Percentiles rank a stretch among this genome's conserved stretches.
phyloP scores from a whole-genome alignment of 768 basidiomycete genomes.

The Tulasnella sp. region DNA sequence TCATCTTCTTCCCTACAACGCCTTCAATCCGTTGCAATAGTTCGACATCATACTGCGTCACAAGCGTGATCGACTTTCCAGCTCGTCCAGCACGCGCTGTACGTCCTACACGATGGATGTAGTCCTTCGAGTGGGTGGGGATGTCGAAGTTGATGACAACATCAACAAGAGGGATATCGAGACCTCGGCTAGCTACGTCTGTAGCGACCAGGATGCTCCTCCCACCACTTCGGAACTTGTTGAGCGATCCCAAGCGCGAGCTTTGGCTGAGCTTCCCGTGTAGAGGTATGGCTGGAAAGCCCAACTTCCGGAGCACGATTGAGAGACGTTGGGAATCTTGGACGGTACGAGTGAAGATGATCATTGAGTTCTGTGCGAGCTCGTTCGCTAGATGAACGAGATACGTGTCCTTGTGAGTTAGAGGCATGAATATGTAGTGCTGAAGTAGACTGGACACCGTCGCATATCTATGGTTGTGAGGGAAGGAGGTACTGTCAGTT shows the following conservation, averaged over 20 bases:
- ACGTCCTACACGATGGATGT: slow-evolving; percentile 95
- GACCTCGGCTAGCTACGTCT: slow-evolving; percentile 88
- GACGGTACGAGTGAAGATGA: slow-evolving; percentile 93
- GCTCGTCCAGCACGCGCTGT: slow-evolving; percentile 97
- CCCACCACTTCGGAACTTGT: slow-evolving; percentile 93
- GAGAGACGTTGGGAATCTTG: slow-evolving; percentile 84
- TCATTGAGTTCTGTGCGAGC: slow-evolving; percentile 84
- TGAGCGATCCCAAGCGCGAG: slow-evolving; percentile 81
- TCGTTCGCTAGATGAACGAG: slow-evolving; percentile 83
- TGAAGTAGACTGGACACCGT: slow-evolving; percentile 93
- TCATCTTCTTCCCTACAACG: slow-evolving; percentile 88
- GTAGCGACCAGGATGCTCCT: slow-evolving; percentile 88
- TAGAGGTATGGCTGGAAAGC: slow-evolving; percentile 89
- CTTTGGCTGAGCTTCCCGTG: slow-evolving; percentile 94
- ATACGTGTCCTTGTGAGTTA: slow-evolving; percentile 85
- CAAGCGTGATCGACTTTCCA: slow-evolving; percentile 94
- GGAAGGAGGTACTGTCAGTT: neutral
- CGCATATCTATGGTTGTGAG: slow-evolving; percentile 71
- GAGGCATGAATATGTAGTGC: slow-evolving; percentile 89
- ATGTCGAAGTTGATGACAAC: slow-evolving; percentile 97
- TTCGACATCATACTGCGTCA: slow-evolving; percentile 98
- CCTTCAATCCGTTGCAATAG: slow-evolving; percentile 88
- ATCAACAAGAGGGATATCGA: slow-evolving; percentile 94
- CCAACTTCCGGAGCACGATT: slow-evolving; percentile 79
- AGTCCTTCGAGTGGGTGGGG: slow-evolving; percentile 96